These are phyloP conservation scores for Elsinoe batatas DNA, from an alignment of 2,329 filamentous ascomycete species.

Conservation along the genomic window DNA sequence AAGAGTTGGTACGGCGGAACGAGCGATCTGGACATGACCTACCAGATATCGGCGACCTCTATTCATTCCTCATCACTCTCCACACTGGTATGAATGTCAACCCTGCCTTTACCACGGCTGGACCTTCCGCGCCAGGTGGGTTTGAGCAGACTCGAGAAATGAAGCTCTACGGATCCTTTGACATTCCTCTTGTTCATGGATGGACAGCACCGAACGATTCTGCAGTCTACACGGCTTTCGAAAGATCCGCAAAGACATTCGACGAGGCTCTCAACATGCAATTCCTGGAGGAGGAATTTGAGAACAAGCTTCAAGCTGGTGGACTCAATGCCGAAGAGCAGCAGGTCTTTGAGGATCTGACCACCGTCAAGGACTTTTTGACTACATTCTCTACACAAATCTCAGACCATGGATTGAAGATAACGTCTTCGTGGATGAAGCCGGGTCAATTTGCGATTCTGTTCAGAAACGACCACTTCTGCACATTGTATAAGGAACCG, in stretches of 20 bases:
- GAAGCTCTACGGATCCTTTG: constrained; percentile 82
- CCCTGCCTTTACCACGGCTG: constrained; percentile 64
- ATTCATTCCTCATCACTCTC: constrained; percentile 74
- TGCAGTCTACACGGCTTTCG: constrained; percentile 58
- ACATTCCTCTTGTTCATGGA: constrained; percentile 80
- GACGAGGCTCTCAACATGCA: constrained; percentile 86
- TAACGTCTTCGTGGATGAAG: constrained; percentile 58
- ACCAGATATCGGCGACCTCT: constrained; percentile 80
- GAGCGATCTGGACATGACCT: constrained; percentile 51
- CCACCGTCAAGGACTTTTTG: constrained; percentile 77
- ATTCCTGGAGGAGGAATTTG: constrained; percentile 80
- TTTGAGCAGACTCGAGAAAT: constrained; percentile 87
- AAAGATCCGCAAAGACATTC: constrained; percentile 69
- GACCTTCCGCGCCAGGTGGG: constrained; percentile 49
- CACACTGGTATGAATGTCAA: constrained; percentile 99
- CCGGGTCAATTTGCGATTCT: constrained; percentile 80
- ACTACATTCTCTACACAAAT: constrained; percentile 73
- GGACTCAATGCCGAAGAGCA: constrained; percentile 66
- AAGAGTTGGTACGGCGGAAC: constrained; percentile 73
- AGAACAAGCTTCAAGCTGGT: constrained; percentile 59
- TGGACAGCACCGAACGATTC: constrained; percentile 70
- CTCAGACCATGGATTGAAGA: constrained; percentile 67
- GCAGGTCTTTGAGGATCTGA: constrained; percentile 69
- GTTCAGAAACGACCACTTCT: constrained; percentile 96
- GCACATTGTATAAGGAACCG: constrained; percentile 83